These are phyloP conservation scores for Trichoderma sp. DNA, from an alignment of 2,329 filamentous ascomycete species.

Conservation along the genomic window DNA sequence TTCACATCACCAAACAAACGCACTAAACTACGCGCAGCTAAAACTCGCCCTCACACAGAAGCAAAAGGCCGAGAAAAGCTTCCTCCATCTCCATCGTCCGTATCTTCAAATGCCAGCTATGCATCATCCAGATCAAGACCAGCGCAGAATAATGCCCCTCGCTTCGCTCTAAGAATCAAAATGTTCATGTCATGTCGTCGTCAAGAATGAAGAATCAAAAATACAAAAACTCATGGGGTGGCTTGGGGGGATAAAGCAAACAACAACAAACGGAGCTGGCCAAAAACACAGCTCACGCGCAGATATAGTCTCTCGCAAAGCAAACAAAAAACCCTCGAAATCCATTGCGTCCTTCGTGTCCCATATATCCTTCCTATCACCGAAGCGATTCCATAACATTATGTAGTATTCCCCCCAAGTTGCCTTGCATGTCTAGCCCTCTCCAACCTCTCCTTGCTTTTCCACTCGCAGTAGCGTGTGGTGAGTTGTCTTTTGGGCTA, in stretches of 20 bases:
- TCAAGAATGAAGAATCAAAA: slow-evolving; percentile 20
- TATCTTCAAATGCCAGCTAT: slow-evolving; percentile 5
- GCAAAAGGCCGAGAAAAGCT: background rate
- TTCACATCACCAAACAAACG: background rate
- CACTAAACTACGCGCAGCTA: background rate
- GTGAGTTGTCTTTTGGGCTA: background rate
- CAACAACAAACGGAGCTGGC: slow-evolving; percentile 11
- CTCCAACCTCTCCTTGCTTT: background rate
- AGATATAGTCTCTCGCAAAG: slow-evolving; percentile 12
- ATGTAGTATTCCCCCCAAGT: slow-evolving; percentile 11
- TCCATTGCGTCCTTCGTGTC: slow-evolving; percentile 4
- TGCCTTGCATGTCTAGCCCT: slow-evolving; percentile 5
- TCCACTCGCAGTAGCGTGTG: background rate
- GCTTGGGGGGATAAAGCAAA: background rate
- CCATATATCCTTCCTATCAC: slow-evolving; percentile 14
- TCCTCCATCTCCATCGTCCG: background rate
- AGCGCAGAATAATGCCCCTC: slow-evolving; percentile 9
- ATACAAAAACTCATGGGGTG: slow-evolving; percentile 6
- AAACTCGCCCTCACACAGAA: background rate
- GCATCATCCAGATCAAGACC: slow-evolving; percentile 9
- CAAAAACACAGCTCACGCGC: background rate
- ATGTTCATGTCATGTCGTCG: slow-evolving; percentile 28
- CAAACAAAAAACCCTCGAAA: slow-evolving; percentile 1
- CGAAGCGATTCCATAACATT: slow-evolving; percentile 13
- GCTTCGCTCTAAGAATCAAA: slow-evolving; percentile 27